A percentile compares a stretch with the other conserved stretches of the same genome.
Conservation (phyloP, 345 rosid species). For the Litchi chinensis region DNA sequence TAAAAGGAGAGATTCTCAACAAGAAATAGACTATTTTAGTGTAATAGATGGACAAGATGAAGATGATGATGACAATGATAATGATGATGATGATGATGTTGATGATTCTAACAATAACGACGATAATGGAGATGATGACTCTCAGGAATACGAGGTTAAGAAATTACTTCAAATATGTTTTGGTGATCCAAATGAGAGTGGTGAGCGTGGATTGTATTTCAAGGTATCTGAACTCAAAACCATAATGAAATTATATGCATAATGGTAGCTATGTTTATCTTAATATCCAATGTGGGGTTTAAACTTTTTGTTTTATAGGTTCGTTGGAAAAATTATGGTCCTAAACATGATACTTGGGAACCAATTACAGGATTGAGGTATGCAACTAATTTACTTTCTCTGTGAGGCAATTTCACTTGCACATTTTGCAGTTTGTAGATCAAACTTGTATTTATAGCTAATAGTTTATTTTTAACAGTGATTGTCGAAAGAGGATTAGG, state of each 20-base stretch:
- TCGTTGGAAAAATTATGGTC: constrained; percentile 61
- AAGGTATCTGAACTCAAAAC: constrained; percentile 42
- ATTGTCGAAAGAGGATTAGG: constrained; percentile 43
- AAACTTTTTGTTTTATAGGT: constrained; percentile 42
- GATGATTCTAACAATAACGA: constrained; percentile 12
- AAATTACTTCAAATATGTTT: constrained; percentile 47
- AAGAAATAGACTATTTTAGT: constrained; percentile 24
- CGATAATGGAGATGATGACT: constrained; percentile 27
- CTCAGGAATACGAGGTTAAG: constrained; percentile 58
- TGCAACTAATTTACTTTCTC: neutral
- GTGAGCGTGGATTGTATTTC: constrained; percentile 42
- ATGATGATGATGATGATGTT: constrained; percentile 18
- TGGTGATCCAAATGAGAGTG: constrained; percentile 49
- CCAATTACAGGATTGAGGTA: constrained; percentile 62
- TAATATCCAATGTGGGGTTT: neutral
- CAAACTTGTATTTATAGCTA: constrained; percentile 5
- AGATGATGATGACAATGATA: constrained; percentile 27
- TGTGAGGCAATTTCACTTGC: neutral
- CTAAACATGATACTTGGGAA: constrained; percentile 67
- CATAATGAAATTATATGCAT: neutral
- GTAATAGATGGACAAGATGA: constrained; percentile 23
- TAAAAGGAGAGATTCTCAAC: constrained; percentile 23
- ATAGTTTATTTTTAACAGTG: constrained; percentile 32
- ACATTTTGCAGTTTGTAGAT: neutral
- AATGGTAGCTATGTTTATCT: too few relatives aligned